These are phyloP conservation scores for Leccinum boreale DNA, from an alignment of 768 basidiomycete genomes.

Conservation along the genomic window DNA sequence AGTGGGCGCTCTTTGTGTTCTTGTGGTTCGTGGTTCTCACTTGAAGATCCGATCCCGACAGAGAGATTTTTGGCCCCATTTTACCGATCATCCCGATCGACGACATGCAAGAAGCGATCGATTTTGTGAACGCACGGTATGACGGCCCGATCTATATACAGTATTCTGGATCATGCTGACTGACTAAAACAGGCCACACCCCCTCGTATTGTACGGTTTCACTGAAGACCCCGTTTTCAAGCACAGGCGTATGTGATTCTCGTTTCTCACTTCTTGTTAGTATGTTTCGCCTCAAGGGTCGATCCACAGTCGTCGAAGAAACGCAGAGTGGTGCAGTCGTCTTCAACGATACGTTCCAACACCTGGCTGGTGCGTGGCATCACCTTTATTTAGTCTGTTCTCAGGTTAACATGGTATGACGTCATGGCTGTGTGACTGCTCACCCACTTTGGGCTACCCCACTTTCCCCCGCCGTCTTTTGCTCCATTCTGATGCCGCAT, in stretches of 20 bases:
- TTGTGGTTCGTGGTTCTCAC: not conserved
- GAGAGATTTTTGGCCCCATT: slow-evolving; percentile 74
- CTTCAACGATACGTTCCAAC: slow-evolving; percentile 61
- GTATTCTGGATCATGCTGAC: slow-evolving; percentile 2
- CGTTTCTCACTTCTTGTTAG: not conserved
- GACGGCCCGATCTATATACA: slow-evolving; percentile 4
- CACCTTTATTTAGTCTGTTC: not conserved
- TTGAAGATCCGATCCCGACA: slow-evolving; percentile 21
- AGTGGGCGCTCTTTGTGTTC: slow-evolving; percentile 34
- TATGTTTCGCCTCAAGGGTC: not conserved
- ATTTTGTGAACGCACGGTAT: slow-evolving; percentile 52
- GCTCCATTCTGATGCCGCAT: not conserved
- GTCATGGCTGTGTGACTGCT: slow-evolving; percentile 12
- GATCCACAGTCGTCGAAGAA: slow-evolving; percentile 43
- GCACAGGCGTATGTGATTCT: slow-evolving; percentile 32
- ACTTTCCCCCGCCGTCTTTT: not conserved
- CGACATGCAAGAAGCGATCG: slow-evolving; percentile 51
- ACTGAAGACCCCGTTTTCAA: slow-evolving; percentile 45
- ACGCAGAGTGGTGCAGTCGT: slow-evolving; percentile 57
- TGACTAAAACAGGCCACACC: slow-evolving; percentile 41
- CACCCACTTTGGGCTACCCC: not conserved
- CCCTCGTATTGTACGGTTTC: slow-evolving; percentile 65
- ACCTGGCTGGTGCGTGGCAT: slow-evolving; percentile 41
- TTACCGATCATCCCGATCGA: slow-evolving; percentile 61
- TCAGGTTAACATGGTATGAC: not conserved